Evolutionary conservation across 2,329 filamentous ascomycete genomes (phyloP), one percentile per base, ranked within the genome.

Genomic region (Fusarium denticulatum): DNA sequence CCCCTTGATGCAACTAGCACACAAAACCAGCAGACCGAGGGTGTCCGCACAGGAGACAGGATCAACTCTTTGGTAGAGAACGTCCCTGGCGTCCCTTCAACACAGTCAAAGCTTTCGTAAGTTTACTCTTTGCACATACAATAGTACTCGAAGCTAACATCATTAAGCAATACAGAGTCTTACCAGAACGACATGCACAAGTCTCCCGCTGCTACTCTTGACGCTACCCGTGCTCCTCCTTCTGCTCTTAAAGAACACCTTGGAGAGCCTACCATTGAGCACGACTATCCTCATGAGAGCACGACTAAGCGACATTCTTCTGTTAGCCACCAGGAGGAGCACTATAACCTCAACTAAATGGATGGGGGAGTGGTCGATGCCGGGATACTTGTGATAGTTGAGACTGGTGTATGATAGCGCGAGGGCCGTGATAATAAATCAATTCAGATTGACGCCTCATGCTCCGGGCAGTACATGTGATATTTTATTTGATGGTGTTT

Each of bases 261-360:
- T 7, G 79, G 79, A 24, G 71, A 75, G 18, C 79, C 79, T 3
- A 67, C 52, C 14, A 78, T 81, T 22, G 79, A 79, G 75, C 79
- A 81, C 43, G 73, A 79, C n/a, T 77, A 78, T 15, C 79, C 79
- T 1, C 53, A 80, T 7, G 79, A 81, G 26, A 81, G 79, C 69
- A 72, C 69, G n/a, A 78, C 74, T 24, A 73, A 64, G 64, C 57
- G 79, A 30, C 79, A 80, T 7, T 75, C 75, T 30, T 77, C 76
- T 37, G 53, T 75, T 3, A 81, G 79, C 64, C 77, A 79, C n/a
- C 79, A 81, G 70, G 79, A 81, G 74, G 71, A 75, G n/a, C 75
- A 80, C 30, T 76, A 76, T 16, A 67, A 46, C 26, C 36, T 79
- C 57, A 65, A 69, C 26, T 74, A 60, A 45, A 18, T 8, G 1